A percentile compares a stretch with the other conserved stretches of the same genome.
phyloP scores from a whole-genome alignment of 2,329 filamentous ascomycete species.

The Fusarium nematophilum region DNA sequence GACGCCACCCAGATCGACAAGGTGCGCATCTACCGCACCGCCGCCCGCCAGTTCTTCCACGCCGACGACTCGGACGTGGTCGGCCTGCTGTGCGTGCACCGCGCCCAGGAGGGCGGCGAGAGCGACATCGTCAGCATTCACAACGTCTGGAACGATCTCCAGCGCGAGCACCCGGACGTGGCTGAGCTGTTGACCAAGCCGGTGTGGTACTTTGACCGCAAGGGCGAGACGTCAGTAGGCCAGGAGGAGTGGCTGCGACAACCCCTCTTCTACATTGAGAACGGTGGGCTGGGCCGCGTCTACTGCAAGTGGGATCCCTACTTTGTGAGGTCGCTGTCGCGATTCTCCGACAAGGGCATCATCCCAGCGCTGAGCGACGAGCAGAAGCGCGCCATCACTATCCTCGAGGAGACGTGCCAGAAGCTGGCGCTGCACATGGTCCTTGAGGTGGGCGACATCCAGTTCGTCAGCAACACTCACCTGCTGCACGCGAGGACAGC shows the following conservation, averaged over 20 bases:
- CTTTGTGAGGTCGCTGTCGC: conserved; percentile 79
- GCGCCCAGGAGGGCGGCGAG: conserved; percentile 83
- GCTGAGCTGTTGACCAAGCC: conserved; percentile 79
- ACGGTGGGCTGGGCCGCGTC: conserved; percentile 63
- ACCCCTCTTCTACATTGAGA: conserved; percentile 81
- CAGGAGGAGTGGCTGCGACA: conserved; percentile 80
- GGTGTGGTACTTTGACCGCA: conserved; percentile 93
- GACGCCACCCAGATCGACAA: conserved; percentile 84
- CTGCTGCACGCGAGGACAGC: conserved; percentile 84
- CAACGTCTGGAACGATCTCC: conserved; percentile 83
- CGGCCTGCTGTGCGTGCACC: conserved; percentile 82
- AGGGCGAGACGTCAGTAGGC: conserved; percentile 81
- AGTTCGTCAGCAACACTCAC: conserved; percentile 85
- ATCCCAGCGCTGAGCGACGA: conserved; percentile 78
- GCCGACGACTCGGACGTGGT: conserved; percentile 86
- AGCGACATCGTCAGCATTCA: conserved; percentile 84
- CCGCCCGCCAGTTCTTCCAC: conserved; percentile 69
- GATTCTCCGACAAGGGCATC: conserved; percentile 78
- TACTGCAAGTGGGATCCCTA: conserved; percentile 89
- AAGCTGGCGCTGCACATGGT: conserved; percentile 83
- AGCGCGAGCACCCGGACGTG: conserved; percentile 80
- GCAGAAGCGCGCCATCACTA: conserved; percentile 74
- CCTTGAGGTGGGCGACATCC: conserved; percentile 87
- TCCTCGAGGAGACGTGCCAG: conserved; percentile 77
- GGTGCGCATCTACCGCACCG: conserved; percentile 91